Evolutionary conservation across 2,329 filamentous ascomycete genomes (phyloP).

Genomic region (Ophiostoma pallidulum): DNA sequence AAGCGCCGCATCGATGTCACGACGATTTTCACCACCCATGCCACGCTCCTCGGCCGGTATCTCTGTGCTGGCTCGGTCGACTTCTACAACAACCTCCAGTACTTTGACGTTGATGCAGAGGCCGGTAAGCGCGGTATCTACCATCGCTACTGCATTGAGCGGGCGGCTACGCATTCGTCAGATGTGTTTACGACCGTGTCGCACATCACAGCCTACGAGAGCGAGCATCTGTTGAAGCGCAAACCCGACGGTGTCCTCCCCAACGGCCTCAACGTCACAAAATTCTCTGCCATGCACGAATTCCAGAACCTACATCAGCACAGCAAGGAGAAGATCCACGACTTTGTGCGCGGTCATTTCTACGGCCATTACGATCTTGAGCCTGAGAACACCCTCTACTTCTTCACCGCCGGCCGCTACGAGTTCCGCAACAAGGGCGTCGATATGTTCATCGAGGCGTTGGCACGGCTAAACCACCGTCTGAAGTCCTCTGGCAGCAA

Average conservation of each 20-base stretch:
- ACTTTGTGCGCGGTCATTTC: conserved; percentile 96
- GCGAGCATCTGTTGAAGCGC: conserved; percentile 91
- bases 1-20: conserved; percentile 93
- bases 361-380: conserved; percentile 98
- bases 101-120: conserved; percentile 92
- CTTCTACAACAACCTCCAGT: conserved; percentile 98
- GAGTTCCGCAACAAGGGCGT: conserved; percentile 98
- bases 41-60: conserved; percentile 88
- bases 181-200: conserved; percentile 99
- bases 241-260: conserved; percentile 95
- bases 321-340: conserved; percentile 95
- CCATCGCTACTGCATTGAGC: conserved; percentile 96
- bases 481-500: conserved; percentile 80
- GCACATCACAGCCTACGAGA: conserved; percentile 97
- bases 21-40: conserved; percentile 97
- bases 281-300: conserved; percentile 96
- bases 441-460: conserved; percentile 97
- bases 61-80: conserved; percentile 95
- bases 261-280: conserved; percentile 96
- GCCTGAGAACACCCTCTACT: conserved; percentile 90
- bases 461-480: conserved; percentile 88
- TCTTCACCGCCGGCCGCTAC: conserved; percentile 95
- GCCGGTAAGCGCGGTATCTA: conserved; percentile 98
- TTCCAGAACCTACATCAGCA: conserved; percentile 97
- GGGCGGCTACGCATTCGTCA: conserved; percentile 79